Base-by-base conservation (phyloP, 768 basidiomycete species). In the Lanmaoa pseudosensibilis region DNA sequence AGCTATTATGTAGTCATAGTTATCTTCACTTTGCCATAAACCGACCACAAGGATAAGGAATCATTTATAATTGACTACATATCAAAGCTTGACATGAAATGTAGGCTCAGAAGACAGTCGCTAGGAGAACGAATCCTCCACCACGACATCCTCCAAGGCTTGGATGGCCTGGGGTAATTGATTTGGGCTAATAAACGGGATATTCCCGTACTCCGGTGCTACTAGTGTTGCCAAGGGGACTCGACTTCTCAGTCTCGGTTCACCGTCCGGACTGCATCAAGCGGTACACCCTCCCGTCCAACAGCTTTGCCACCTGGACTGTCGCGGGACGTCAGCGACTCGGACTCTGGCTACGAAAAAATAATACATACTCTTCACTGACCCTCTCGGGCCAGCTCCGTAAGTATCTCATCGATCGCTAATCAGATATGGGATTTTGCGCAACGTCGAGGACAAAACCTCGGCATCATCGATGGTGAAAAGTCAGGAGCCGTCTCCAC, bases 141-240 rank as follows among this genome's bases (percentile, higher is more conserved):
- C 59, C 12, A 33, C 40, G 15, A 54, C 46, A 27, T 55, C 65
- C 44, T 61, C 62, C 66, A 9, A 74, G 69, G 34, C 70, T 73
- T 64, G 58, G 13, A 63, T 62, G 73, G 23, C 69, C 74, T 74
- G 69, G 71, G 74, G 56, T 75, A 75, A 64, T 75, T 73, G 21
- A 73, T 73, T 74, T 73, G 58, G 37, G 30, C 55, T 55, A 63
- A 67, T 56, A 61, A 59, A 65, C 63, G 70, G 64, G 66, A 56
- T 46, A 44, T 41, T 46, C 70, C 69, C 64, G 61, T 41, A 52
- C 59, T 56, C 64, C 59, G 56, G 67, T 57, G 56, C 59, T 49
- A 64, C 52, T 54, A 21, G 46, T 52, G 63, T 25, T 48, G 55
- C 47, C 9, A 50, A 59, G 52, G 45, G 15, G 25, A 52, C 40